Conservation (phyloP, 108 stramenopile genomes). For the Cyclotella sp. region DNA sequence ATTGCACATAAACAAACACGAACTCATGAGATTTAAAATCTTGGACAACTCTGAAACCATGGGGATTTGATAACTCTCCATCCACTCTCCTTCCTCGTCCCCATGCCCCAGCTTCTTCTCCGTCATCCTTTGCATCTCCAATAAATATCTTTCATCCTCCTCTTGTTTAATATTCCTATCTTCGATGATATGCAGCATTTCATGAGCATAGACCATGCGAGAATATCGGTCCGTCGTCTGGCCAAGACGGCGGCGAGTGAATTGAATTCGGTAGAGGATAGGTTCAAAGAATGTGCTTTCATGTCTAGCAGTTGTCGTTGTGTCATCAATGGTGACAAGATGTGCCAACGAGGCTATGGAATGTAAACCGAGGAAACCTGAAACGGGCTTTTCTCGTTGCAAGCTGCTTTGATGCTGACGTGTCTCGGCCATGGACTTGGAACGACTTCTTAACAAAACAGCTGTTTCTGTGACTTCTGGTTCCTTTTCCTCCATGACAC, state of each 20-base stretch:
- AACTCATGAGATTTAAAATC: slow-evolving; percentile 83
- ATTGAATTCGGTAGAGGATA: slow-evolving; percentile 37
- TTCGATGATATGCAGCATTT: slow-evolving; percentile 35
- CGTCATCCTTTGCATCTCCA: slow-evolving; percentile 19
- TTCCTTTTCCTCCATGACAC: neutral
- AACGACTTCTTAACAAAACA: neutral
- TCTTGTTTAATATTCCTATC: slow-evolving; percentile 28
- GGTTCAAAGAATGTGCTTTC: slow-evolving; percentile 38
- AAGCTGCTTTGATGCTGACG: neutral
- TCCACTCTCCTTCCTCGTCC: slow-evolving; percentile 18
- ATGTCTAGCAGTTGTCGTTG: neutral
- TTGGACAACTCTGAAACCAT: slow-evolving; percentile 50
- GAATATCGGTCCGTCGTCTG: slow-evolving; percentile 30
- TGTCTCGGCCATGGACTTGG: slow-evolving; percentile 3
- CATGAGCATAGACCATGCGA: slow-evolving; percentile 45
- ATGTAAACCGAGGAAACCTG: neutral
- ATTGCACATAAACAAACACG: slow-evolving; percentile 94
- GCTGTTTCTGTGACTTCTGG: neutral
- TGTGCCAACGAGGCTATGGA: slow-evolving; percentile 4
- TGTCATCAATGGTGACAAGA: neutral
- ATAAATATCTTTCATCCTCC: slow-evolving; percentile 24
- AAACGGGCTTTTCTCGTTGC: neutral
- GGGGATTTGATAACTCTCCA: slow-evolving; percentile 9
- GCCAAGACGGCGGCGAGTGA: slow-evolving; percentile 21
- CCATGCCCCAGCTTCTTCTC: slow-evolving; percentile 12